phyloP scores from a whole-genome alignment of 768 basidiomycete genomes.

The Hypholoma sublateritium region DNA sequence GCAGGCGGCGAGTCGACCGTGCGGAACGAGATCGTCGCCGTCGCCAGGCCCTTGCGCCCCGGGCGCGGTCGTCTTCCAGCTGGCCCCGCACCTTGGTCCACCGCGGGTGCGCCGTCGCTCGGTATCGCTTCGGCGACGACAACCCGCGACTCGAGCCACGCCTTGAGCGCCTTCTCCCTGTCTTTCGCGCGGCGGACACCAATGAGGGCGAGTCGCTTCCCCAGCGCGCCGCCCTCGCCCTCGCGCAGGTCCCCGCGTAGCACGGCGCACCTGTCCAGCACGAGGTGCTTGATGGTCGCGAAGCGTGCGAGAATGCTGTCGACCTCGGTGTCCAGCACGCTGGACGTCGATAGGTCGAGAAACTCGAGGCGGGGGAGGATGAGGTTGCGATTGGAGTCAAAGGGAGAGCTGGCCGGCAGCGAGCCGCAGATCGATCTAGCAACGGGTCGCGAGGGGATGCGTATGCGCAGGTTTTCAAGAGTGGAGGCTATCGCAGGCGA shows the following conservation, averaged over 20 bases:
- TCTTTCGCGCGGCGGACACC: constrained; percentile 64
- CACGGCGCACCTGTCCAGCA: constrained; percentile 67
- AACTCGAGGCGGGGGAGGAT: constrained; percentile 50
- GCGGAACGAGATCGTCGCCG: constrained; percentile 64
- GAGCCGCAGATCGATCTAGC: constrained; percentile 37
- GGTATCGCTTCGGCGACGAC: constrained; percentile 3
- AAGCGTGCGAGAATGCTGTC: constrained; percentile 55
- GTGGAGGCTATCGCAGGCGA: constrained; percentile 47
- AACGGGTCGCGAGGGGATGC: constrained; percentile 69
- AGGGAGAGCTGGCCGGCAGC: constrained; percentile 2
- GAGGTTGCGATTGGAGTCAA: constrained; percentile 1
- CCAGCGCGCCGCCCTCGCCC: constrained; percentile 61
- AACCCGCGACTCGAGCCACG: constrained; percentile 42
- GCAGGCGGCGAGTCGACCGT: constrained; percentile 12
- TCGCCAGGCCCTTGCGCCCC: constrained; percentile 65
- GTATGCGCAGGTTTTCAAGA: constrained; percentile 60
- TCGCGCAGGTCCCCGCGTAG: constrained; percentile 53
- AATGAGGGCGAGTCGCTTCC: constrained; percentile 58
- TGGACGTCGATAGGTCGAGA: constrained; percentile 78
- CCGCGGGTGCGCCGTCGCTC: constrained; percentile 9
- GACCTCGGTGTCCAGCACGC: constrained; percentile 51
- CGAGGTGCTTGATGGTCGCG: constrained; percentile 54
- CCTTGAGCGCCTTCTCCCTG: constrained; percentile 60
- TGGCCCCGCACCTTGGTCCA: background rate
- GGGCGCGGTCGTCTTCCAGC: constrained; percentile 26